phyloP scores from a whole-genome alignment of 352 stramenopile genomes.

The Phytophthora macrochlamydospora region DNA sequence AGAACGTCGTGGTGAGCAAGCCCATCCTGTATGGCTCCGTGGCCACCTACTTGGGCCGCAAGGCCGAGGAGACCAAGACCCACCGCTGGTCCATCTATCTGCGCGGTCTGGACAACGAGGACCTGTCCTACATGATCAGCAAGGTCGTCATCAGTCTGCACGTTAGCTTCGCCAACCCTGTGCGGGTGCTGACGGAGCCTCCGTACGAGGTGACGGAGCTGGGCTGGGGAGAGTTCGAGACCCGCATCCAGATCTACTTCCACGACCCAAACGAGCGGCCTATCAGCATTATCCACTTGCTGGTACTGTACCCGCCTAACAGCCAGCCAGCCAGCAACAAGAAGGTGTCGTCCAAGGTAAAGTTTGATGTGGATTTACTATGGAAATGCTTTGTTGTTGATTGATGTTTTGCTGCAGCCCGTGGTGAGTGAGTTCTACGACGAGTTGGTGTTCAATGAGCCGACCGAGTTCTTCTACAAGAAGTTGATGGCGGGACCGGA shows the following conservation, averaged over 20 bases:
- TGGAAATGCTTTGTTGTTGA: conserved; percentile 1
- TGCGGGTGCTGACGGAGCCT: conserved; percentile 92
- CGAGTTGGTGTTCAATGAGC: conserved; percentile 98
- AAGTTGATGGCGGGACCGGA: conserved; percentile 84
- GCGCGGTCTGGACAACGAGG: conserved; percentile 92
- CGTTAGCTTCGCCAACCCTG: conserved; percentile 95
- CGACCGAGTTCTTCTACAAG: conserved; percentile 95
- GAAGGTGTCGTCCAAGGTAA: conserved; percentile 54
- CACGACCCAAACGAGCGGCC: conserved; percentile 93
- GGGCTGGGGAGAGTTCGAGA: conserved; percentile 98
- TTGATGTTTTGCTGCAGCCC: conserved; percentile 51
- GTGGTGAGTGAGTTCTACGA: conserved; percentile 97
- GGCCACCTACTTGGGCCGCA: conserved; percentile 92
- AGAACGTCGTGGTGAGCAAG: conserved; percentile 88
- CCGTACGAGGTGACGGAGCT: conserved; percentile 97
- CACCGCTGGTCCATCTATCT: conserved; percentile 96
- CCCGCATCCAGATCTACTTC: conserved; percentile 96
- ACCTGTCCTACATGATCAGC: conserved; percentile 94
- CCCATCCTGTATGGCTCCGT: conserved; percentile 96
- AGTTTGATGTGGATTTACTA: neutral
- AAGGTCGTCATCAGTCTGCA: conserved; percentile 98
- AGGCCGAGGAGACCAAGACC: conserved; percentile 94
- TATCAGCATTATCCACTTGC: conserved; percentile 91
- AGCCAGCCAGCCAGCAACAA: conserved; percentile 90
- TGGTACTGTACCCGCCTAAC: conserved; percentile 83